A percentile compares a stretch with the other conserved stretches of the same genome.
Evolutionary conservation across 345 rosid genomes (phyloP).

Genomic region (Moricandia arvensis): DNA sequence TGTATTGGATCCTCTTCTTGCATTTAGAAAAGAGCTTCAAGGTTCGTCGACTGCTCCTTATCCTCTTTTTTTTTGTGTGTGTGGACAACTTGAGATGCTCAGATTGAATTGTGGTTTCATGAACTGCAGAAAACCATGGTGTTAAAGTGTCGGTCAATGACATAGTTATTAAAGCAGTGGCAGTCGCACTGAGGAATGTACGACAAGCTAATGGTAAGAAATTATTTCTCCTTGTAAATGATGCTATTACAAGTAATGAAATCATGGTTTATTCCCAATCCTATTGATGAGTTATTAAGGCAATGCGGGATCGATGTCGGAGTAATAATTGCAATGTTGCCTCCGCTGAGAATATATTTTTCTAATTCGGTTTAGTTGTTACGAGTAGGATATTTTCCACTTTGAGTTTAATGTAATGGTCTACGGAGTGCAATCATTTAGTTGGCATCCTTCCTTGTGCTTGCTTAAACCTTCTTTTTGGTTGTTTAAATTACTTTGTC

Average conservation of each 20-base stretch:
- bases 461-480: constrained; percentile 14
- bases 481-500: constrained; percentile 24
- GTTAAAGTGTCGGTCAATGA: constrained; percentile 94
- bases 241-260: neutral
- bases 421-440: constrained; percentile 7
- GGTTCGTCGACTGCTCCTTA: constrained; percentile 47
- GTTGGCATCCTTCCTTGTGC: constrained; percentile 9
- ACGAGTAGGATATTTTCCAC: constrained; percentile 6
- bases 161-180: constrained; percentile 91
- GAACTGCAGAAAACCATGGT: constrained; percentile 73
- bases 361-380: constrained; percentile 5
- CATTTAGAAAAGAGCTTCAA: constrained; percentile 86
- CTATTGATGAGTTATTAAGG: neutral
- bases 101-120: constrained; percentile 25
- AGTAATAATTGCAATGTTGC: neutral
- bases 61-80: neutral
- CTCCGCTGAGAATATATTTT: neutral
- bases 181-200: constrained; percentile 77
- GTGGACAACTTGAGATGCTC: constrained; percentile 27
- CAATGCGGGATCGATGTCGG: neutral
- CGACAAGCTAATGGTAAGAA: constrained; percentile 89
- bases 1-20: constrained; percentile 89
- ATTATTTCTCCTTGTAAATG: constrained; percentile 2
- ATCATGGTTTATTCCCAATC: neutral
- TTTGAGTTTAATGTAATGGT: constrained; percentile 16